A percentile compares a stretch with the other conserved stretches of the same genome.
Evolutionary conservation across 176 grass and related monocot species (phyloP).

Genomic region (bread wheat (Triticum aestivum)): IWGSC_CS_RefSeq_v2.1 NC_057802.1:404030114-404030613

Average conservation of each 20-base stretch:
- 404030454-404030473: conserved; percentile 77
- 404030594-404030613: conserved; percentile 58
- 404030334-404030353: conserved; percentile 78
- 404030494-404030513: conserved; percentile 86
- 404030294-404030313: conserved; percentile 15
- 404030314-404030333: conserved; percentile 96
- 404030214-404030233: conserved; percentile 83
- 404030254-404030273: conserved; percentile 27
- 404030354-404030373: conserved; percentile 62
- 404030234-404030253: conserved; percentile 55
- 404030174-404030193: conserved; percentile 40
- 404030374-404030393: conserved; percentile 43
- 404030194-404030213: conserved; percentile 45
- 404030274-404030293: conserved; percentile 16
- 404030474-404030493: conserved; percentile 89
- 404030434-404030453: conserved; percentile 86
- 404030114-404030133: conserved; percentile 44
- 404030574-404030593: conserved; percentile 21
- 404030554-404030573: neutral
- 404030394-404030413: conserved; percentile 48
- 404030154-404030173: conserved; percentile 9
- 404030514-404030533: conserved; percentile 25
- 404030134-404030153: conserved; percentile 43
- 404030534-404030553: conserved; percentile 15
- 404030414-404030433: conserved; percentile 80